These are phyloP conservation scores for Rhodotorula graminis DNA, from an alignment of 768 basidiomycete genomes.

Conservation along the genomic window DNA sequence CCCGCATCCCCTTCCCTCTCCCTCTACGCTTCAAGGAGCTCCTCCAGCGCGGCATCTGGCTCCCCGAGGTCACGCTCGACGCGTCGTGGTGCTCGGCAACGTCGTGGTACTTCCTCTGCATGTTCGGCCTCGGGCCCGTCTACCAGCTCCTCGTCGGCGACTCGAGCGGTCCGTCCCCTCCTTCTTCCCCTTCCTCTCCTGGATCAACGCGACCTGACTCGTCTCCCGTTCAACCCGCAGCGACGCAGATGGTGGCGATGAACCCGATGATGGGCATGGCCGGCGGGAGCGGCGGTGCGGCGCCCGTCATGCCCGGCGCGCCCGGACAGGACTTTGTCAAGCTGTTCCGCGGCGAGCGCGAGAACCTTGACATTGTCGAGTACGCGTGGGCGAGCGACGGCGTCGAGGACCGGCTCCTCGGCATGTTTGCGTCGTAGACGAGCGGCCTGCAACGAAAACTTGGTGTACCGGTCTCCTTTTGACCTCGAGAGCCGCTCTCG, in stretches of 20 bases:
- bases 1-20: constrained; percentile 92
- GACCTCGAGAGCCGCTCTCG: too few species aligned
- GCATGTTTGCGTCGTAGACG: constrained; percentile 38
- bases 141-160: constrained; percentile 88
- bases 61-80: constrained; percentile 90
- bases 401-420: constrained; percentile 48
- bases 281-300: neutral
- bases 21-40: constrained; percentile 97
- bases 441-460: too few species aligned
- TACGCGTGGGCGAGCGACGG: constrained; percentile 50
- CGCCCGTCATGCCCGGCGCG: constrained; percentile 43
- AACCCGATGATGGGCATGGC: constrained; percentile 18
- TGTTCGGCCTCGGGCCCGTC: constrained; percentile 92
- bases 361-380: constrained; percentile 76
- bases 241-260: constrained; percentile 61
- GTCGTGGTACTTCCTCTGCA: constrained; percentile 99
- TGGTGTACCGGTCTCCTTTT: too few species aligned
- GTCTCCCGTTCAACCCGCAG: constrained; percentile 53
- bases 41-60: constrained; percentile 92
- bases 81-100: constrained; percentile 98
- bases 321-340: constrained; percentile 82
- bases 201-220: neutral
- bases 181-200: neutral
- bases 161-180: constrained; percentile 59
- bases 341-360: constrained; percentile 81